Base-by-base conservation (phyloP, 179 eudicot genomes). In the Actinidia chinensis region DNA sequence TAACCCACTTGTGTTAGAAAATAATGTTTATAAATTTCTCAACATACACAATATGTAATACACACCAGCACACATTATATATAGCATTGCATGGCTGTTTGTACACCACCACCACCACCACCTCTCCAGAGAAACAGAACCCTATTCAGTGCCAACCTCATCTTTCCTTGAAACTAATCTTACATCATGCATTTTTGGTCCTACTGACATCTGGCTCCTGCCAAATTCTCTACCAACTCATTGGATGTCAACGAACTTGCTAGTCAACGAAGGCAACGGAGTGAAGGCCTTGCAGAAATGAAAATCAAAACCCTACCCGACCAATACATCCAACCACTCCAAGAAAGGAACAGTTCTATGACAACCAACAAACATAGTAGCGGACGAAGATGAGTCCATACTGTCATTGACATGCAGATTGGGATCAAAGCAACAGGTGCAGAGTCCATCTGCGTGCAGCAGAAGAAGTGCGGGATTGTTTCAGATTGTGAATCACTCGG, bases 191-290 rank as follows among this genome's bases (percentile, higher is more conserved):
- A n/a, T n/a, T n/a, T n/a, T n/a, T n/a, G n/a, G 13, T 18, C 20
- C 22, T 63, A 12, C 17, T 12, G n/a, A 1, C 51, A n/a, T n/a
- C 3, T 68, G 72, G 72, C 33, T 44, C 54, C 72, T 44, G 8
- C 23, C 25, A 44, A 0, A n/a, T 68, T 42, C 52, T 36, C 14
- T 3, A 54, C 63, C 6, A 48, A 58, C 43, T 51, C 66, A 4
- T 43, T 54, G 25, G 64, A 82, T 48, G 18, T 82, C 59, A 47
- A 13, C 9, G 63, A 68, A 40, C 68, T 82, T 43, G 79, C 76
- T n/a, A 18, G 83, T 83, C 2, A 11, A 73, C 51, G 47, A 83
- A 64, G 86, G 86, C 36, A 71, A 83, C 56, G 85, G 85, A 44
- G 82, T 83, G 2, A 83, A 71, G 76, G 85, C 13, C 74, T 83